phyloP scores from a whole-genome alignment of 2,329 filamentous ascomycete genomes.

The Aspergillus ochraceus region DNA sequence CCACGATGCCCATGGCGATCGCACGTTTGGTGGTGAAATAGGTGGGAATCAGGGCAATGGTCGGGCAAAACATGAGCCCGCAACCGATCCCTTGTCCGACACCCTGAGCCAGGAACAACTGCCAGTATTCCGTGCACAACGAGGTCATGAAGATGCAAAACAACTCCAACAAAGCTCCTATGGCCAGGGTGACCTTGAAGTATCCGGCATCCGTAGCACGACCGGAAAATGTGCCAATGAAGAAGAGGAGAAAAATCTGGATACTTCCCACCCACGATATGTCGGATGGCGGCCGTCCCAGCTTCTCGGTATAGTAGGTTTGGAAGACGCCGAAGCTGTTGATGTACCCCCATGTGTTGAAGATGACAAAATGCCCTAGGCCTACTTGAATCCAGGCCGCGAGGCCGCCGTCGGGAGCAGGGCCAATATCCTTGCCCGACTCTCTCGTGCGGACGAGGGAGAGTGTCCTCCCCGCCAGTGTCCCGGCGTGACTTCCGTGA shows the following conservation, averaged over 20 bases:
- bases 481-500: slow-evolving; percentile 26
- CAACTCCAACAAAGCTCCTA: slow-evolving; percentile 46
- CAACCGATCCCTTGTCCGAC: slow-evolving; percentile 58
- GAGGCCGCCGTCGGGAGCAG: slow-evolving; percentile 52
- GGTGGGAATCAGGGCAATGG: slow-evolving; percentile 56
- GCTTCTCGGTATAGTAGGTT: slow-evolving; percentile 49
- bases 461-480: slow-evolving; percentile 30
- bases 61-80: slow-evolving; percentile 57
- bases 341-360: slow-evolving; percentile 58
- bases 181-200: slow-evolving; percentile 46
- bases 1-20: slow-evolving; percentile 60
- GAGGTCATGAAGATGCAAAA: slow-evolving; percentile 55
- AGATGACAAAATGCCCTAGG: slow-evolving; percentile 54
- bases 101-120: slow-evolving; percentile 53
- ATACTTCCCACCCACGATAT: slow-evolving; percentile 56
- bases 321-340: slow-evolving; percentile 60
- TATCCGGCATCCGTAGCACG: slow-evolving; percentile 54
- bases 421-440: slow-evolving; percentile 36
- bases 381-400: slow-evolving; percentile 58
- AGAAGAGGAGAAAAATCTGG: slow-evolving; percentile 53
- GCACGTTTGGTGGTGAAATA: slow-evolving; percentile 63
- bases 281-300: slow-evolving; percentile 46
- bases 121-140: slow-evolving; percentile 51
- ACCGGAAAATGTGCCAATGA: slow-evolving; percentile 52
- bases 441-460: slow-evolving; percentile 40